Evolutionary conservation across 305 asterid genomes (phyloP).

Genomic region (Rubia tinctorum): DNA sequence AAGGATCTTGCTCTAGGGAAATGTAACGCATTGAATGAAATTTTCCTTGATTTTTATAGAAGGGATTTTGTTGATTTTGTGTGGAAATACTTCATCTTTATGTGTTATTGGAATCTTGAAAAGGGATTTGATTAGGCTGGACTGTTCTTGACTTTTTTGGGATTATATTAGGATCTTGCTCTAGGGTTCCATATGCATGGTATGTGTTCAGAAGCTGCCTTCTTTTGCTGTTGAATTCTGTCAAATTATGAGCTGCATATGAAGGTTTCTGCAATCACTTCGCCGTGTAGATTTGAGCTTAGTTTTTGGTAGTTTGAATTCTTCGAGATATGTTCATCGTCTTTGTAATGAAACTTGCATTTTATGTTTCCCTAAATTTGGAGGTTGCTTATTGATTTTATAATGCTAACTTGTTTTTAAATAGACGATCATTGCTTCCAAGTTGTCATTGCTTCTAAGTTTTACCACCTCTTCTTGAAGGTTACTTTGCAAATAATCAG

Average conservation of each 20-base stretch:
- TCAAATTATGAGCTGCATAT: neutral
- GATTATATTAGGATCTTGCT: neutral
- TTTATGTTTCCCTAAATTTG: neutral
- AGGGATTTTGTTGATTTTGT: neutral
- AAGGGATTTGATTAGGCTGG: neutral
- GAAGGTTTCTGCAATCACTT: neutral
- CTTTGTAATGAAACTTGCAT: neutral
- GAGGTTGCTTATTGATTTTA: neutral
- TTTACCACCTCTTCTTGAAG: neutral
- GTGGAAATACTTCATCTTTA: constrained; percentile 1
- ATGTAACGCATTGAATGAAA: neutral
- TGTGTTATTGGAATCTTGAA: neutral
- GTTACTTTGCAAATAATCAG: neutral
- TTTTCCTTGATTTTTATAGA: neutral
- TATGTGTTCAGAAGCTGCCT: neutral
- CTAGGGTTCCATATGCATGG: neutral
- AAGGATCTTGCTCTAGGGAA: neutral
- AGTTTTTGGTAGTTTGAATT: neutral
- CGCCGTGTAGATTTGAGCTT: neutral
- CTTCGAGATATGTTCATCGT: neutral
- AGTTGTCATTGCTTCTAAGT: neutral
- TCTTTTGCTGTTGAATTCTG: neutral
- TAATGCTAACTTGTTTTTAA: neutral
- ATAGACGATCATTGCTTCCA: neutral
- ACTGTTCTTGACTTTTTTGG: neutral